Evolutionary conservation across 2,329 filamentous ascomycete genomes (phyloP).

Genomic region (Chaetoscypha palmicola): DNA sequence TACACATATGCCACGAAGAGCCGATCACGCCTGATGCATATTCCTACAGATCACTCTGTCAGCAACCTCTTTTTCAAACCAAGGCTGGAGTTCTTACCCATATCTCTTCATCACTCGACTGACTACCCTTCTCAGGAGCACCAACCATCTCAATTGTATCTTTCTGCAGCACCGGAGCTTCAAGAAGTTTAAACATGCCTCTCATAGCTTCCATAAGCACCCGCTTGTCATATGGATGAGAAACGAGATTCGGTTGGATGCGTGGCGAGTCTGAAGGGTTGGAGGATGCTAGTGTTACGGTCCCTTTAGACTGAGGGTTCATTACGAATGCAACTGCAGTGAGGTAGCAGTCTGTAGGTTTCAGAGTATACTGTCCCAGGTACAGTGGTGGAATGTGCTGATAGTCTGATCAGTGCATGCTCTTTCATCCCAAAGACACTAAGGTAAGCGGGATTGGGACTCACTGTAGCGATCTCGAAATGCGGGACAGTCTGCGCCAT

Average conservation of each 20-base stretch:
- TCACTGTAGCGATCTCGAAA: constrained; percentile 46
- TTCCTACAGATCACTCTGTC: constrained; percentile 21
- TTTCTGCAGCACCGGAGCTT: constrained; percentile 38
- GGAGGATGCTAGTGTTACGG: constrained; percentile 51
- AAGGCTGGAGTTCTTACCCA: constrained; percentile 12
- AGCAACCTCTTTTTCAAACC: neutral
- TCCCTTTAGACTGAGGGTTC: constrained; percentile 52
- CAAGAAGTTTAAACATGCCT: constrained; percentile 36
- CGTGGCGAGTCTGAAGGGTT: constrained; percentile 57
- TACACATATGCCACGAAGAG: constrained; percentile 49
- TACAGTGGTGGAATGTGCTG: constrained; percentile 24
- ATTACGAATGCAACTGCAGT: constrained; percentile 41
- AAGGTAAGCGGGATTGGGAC: constrained; percentile 38
- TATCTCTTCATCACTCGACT: constrained; percentile 50
- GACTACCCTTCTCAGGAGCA: constrained; percentile 39
- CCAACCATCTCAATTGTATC: constrained; percentile 37
- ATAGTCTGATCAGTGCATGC: too few species aligned
- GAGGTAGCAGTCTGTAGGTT: constrained; percentile 35
- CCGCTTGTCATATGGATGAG: constrained; percentile 47
- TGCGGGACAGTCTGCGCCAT: constrained; percentile 45
- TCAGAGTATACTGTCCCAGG: constrained; percentile 33
- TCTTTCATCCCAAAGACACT: too few species aligned
- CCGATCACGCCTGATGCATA: constrained; percentile 38
- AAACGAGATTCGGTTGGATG: constrained; percentile 55
- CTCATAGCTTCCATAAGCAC: constrained; percentile 42